phyloP scores from a whole-genome alignment of 495 filamentous ascomycete genomes.

The Achaetomiella virescens region DNA sequence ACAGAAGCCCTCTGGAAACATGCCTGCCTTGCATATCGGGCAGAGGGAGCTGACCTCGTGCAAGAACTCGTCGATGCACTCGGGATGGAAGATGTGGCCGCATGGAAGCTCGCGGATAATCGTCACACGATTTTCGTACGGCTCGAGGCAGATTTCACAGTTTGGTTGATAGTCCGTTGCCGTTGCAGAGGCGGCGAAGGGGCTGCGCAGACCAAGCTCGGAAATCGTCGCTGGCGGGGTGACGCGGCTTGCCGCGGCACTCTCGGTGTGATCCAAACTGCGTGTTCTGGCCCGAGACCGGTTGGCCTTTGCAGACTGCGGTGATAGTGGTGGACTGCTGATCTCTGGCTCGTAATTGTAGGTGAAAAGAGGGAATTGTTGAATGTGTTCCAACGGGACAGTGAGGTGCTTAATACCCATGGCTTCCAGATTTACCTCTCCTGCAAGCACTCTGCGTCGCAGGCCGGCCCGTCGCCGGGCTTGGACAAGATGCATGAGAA shows the following conservation, averaged over 20 bases:
- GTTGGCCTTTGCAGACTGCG: conserved; percentile 5
- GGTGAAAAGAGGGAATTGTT: conserved; percentile 66
- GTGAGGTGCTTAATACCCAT: conserved; percentile 70
- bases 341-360: conserved; percentile 49
- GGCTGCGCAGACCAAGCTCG: conserved; percentile 10
- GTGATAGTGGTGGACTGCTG: conserved; percentile 17
- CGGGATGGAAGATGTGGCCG: conserved; percentile 83
- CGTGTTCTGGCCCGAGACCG: conserved; percentile 1
- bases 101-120: conserved; percentile 80
- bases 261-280: conserved; percentile 4
- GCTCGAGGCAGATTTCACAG: conserved; percentile 82
- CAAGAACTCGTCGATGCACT: conserved; percentile 80
- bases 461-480: conserved; percentile 57
- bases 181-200: conserved; percentile 10
- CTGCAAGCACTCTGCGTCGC: conserved; percentile 59
- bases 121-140: conserved; percentile 60
- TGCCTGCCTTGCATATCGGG: conserved; percentile 77
- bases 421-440: conserved; percentile 74
- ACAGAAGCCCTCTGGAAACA: conserved; percentile 60
- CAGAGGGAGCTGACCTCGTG: conserved; percentile 67
- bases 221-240: conserved; percentile 15
- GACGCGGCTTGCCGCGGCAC: neutral
- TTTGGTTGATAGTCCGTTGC: conserved; percentile 58
- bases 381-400: conserved; percentile 61
- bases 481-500: conserved; percentile 69